Evolutionary conservation across 352 stramenopile species (phyloP).

Genomic region (Phytopythium sindhum): DNA sequence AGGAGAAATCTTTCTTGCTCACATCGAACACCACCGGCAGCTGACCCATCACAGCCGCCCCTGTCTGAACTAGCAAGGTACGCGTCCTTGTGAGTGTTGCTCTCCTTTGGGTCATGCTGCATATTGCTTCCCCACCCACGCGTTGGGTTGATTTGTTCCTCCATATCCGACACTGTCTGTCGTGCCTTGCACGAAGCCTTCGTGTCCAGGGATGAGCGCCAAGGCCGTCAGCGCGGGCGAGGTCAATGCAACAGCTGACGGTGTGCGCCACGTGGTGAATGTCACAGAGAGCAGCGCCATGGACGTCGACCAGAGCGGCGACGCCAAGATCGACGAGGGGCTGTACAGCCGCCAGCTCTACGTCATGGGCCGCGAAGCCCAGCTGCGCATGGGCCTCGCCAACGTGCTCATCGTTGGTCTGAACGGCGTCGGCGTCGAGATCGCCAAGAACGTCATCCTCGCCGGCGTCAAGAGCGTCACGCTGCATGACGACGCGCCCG

Average conservation of each 20-base stretch:
- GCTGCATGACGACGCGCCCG: conserved; percentile 90
- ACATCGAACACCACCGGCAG: background rate
- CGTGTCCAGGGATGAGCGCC: conserved; percentile 41
- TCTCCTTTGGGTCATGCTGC: background rate
- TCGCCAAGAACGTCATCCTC: conserved; percentile 99
- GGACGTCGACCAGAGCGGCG: conserved; percentile 54
- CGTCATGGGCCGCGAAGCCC: conserved; percentile 99
- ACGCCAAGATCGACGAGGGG: conserved; percentile 65
- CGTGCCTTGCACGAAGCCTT: conserved; percentile 1
- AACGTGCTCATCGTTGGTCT: conserved; percentile 95
- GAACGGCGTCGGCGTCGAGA: conserved; percentile 95
- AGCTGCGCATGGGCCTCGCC: conserved; percentile 94
- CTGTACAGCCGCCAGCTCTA: conserved; percentile 97
- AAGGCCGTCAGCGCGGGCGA: conserved; percentile 65
- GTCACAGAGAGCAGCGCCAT: conserved; percentile 59
- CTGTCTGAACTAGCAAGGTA: background rate
- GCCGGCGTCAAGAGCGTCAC: conserved; percentile 94
- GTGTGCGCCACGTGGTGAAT: conserved; percentile 67
- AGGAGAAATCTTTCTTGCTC: background rate
- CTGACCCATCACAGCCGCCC: background rate
- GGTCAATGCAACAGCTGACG: conserved; percentile 70
- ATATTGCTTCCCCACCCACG: background rate
- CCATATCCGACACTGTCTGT: conserved; percentile 2
- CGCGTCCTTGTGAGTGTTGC: background rate
- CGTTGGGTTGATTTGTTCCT: background rate